Conservation (phyloP, 2,329 filamentous ascomycete genomes). For the Cordyceps farinosa region DNA sequence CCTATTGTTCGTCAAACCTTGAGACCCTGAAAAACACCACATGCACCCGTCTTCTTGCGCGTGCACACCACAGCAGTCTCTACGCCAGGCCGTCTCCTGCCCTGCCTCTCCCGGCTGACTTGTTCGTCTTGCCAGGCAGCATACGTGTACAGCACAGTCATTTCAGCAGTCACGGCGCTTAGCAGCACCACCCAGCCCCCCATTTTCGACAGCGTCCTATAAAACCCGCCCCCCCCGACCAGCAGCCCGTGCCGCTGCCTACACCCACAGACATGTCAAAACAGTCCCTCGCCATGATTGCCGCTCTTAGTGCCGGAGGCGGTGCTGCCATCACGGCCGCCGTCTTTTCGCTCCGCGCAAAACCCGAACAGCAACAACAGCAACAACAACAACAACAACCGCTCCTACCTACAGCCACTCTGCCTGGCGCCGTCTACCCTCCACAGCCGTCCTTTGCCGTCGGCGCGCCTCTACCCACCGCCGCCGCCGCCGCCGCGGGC, state of each 20-base stretch:
- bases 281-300: constrained; percentile 69
- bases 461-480: constrained; percentile 57
- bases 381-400: constrained; percentile 1
- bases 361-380: constrained; percentile 34
- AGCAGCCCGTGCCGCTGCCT: constrained; percentile 3
- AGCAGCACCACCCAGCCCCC: background rate
- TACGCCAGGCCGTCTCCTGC: background rate
- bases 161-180: background rate
- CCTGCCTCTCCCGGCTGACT: background rate
- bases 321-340: constrained; percentile 71
- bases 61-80: background rate
- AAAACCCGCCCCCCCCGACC: constrained; percentile 20
- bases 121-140: background rate
- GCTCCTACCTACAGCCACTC: constrained; percentile 25
- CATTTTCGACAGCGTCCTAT: background rate
- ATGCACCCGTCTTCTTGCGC: background rate
- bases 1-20: background rate
- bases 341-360: constrained; percentile 58
- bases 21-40: background rate
- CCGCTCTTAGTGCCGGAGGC: constrained; percentile 70
- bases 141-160: background rate
- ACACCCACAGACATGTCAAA: constrained; percentile 64
- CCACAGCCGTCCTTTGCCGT: constrained; percentile 29
- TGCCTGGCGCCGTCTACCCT: constrained; percentile 29
- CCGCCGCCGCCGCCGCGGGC: constrained; percentile 29